These are phyloP conservation scores for Miscanthus lutarioriparius DNA, from an alignment of 176 grass and related monocot species.

Conservation along the genomic window DNA sequence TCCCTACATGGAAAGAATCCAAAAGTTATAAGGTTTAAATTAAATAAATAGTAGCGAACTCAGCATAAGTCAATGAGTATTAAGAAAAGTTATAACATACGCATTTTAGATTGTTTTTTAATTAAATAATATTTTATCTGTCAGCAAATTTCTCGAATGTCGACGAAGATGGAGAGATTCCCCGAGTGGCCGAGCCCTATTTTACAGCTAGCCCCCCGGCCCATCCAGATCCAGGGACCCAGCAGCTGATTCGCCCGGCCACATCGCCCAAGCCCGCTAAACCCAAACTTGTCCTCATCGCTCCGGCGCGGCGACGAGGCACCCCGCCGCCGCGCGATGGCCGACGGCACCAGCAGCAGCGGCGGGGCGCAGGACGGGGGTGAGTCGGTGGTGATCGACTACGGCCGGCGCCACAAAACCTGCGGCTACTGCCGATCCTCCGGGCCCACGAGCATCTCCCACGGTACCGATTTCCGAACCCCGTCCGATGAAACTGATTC, in stretches of 20 bases:
- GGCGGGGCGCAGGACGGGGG: conserved; percentile 19
- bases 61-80: too few relatives aligned
- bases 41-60: too few relatives aligned
- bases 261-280: neutral
- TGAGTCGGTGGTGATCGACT: conserved; percentile 71
- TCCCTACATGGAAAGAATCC: too few relatives aligned
- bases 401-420: conserved; percentile 45
- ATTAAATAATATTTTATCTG: too few relatives aligned
- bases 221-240: conserved; percentile 48
- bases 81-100: too few relatives aligned
- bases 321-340: conserved; percentile 40
- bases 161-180: neutral
- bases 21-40: too few relatives aligned
- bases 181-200: neutral
- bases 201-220: neutral
- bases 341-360: conserved; percentile 71
- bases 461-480: conserved; percentile 40
- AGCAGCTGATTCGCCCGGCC: conserved; percentile 1
- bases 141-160: neutral
- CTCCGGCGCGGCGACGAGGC: conserved; percentile 31
- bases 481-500: neutral
- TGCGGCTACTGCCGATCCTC: conserved; percentile 84
- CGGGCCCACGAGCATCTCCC: conserved; percentile 63
- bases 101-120: too few relatives aligned
- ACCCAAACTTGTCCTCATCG: conserved; percentile 9